These are phyloP conservation scores for Ormosia semicastrata DNA, from an alignment of 306 rosid genomes.

Conservation along the genomic window DNA sequence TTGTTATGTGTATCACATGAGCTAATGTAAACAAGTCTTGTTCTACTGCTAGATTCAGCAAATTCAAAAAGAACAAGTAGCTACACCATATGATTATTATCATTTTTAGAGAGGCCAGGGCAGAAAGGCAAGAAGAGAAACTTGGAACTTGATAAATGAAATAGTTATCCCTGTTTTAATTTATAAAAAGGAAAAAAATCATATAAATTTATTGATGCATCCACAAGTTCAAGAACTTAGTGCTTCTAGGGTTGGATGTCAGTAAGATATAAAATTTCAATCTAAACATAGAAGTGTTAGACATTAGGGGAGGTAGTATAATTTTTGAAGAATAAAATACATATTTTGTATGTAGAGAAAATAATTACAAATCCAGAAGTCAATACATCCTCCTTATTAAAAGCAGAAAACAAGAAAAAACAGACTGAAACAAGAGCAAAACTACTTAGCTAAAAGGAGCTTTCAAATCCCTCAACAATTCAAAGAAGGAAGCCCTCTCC, in stretches of 20 bases:
- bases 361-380: not conserved
- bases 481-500: not conserved
- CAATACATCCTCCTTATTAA: not conserved
- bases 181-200: not conserved
- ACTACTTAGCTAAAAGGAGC: not conserved
- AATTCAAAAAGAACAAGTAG: not conserved
- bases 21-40: not conserved
- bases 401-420: not conserved
- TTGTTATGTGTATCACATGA: not conserved
- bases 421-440: not conserved
- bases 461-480: not conserved
- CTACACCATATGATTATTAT: not conserved
- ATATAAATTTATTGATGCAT: not conserved
- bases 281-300: not conserved
- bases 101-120: not conserved
- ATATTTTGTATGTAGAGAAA: not conserved
- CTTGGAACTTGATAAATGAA: not conserved
- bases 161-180: not conserved
- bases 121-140: not conserved
- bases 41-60: not conserved
- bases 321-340: not conserved
- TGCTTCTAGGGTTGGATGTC: not conserved
- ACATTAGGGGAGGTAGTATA: not conserved
- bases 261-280: not conserved
- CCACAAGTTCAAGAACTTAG: not conserved